Evolutionary conservation across 2,329 filamentous ascomycete genomes (phyloP).

Genomic region (Magnaporthiopsis rhizophila): DNA sequence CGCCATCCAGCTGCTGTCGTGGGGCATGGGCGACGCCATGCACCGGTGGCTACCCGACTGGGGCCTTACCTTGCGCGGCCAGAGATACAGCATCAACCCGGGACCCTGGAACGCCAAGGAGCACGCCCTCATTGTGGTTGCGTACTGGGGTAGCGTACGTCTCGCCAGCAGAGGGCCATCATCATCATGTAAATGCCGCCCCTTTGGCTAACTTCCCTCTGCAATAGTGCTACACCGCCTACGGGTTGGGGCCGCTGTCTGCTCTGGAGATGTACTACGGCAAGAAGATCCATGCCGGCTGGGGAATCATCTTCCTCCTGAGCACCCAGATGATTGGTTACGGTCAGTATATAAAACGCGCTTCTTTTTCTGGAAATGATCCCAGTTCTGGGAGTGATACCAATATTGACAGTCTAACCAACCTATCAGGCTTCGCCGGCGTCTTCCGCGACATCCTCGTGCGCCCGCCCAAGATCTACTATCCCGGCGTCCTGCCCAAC

Average conservation of each 20-base stretch:
- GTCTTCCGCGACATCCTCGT: constrained; percentile 22
- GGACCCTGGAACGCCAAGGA: constrained; percentile 26
- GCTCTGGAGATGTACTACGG: constrained; percentile 22
- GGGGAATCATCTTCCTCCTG: constrained; percentile 21
- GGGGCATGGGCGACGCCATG: constrained; percentile 23
- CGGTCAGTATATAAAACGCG: constrained; percentile 2
- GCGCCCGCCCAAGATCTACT: constrained; percentile 22
- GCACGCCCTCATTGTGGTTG: constrained; percentile 24
- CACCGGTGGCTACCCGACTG: constrained; percentile 19
- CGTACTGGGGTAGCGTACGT: constrained; percentile 21
- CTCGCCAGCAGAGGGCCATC: too few species aligned
- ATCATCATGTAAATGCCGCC: too few species aligned
- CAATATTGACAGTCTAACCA: background rate
- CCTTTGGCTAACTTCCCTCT: background rate
- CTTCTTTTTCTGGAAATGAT: background rate
- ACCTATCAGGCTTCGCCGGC: constrained; percentile 15
- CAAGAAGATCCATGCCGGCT: constrained; percentile 18
- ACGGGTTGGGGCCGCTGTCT: constrained; percentile 21
- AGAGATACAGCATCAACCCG: constrained; percentile 23
- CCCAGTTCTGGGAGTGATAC: too few species aligned
- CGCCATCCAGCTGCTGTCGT: constrained; percentile 23
- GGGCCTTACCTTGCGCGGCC: constrained; percentile 18
- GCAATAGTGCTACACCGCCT: constrained; percentile 18
- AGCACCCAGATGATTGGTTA: constrained; percentile 24
- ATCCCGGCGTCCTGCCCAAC: constrained; percentile 21